Evolutionary conservation across 768 basidiomycete genomes (phyloP).

Genomic region (Auriscalpium vulgare): DNA sequence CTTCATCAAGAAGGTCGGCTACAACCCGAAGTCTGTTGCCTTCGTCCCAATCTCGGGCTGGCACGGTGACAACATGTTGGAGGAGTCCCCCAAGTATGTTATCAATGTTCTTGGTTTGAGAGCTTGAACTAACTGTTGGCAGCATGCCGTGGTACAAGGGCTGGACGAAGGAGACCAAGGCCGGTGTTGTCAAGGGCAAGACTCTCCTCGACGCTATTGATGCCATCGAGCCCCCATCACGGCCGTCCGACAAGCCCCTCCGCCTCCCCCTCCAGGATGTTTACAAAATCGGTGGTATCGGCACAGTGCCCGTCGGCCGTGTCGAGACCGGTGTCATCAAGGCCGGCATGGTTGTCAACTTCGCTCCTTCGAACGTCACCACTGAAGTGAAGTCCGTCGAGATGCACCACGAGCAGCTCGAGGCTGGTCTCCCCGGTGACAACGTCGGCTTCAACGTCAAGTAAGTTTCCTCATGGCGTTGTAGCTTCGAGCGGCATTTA

Average conservation of each 20-base stretch:
- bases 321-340: slow-evolving; percentile 99
- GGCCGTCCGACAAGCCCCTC: slow-evolving; percentile 99
- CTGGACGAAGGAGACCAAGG: slow-evolving; percentile 96
- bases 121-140: slow-evolving; percentile 12
- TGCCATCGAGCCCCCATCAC: slow-evolving; percentile 94
- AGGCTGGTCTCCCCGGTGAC: slow-evolving; percentile 92
- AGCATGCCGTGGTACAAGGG: slow-evolving; percentile 99
- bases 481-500: not conserved
- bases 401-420: slow-evolving; percentile 99
- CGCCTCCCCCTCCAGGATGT: slow-evolving; percentile 99
- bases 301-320: slow-evolving; percentile 99
- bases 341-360: slow-evolving; percentile 97
- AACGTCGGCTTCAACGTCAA: slow-evolving; percentile 99
- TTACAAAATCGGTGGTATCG: slow-evolving; percentile 99
- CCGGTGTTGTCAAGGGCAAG: slow-evolving; percentile 92
- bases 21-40: slow-evolving; percentile 97
- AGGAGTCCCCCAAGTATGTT: slow-evolving; percentile 88
- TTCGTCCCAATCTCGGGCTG: slow-evolving; percentile 99
- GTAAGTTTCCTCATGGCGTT: slow-evolving; percentile 31
- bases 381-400: slow-evolving; percentile 99
- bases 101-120: not conserved
- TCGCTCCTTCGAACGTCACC: slow-evolving; percentile 95
- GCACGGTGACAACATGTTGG: slow-evolving; percentile 99
- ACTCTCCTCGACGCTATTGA: slow-evolving; percentile 99
- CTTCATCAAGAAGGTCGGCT: slow-evolving; percentile 99